Evolutionary conservation across 164 flowering plant species (phyloP), one percentile per base, ranked within the genome.

Genomic region (Annona squamosa): DNA sequence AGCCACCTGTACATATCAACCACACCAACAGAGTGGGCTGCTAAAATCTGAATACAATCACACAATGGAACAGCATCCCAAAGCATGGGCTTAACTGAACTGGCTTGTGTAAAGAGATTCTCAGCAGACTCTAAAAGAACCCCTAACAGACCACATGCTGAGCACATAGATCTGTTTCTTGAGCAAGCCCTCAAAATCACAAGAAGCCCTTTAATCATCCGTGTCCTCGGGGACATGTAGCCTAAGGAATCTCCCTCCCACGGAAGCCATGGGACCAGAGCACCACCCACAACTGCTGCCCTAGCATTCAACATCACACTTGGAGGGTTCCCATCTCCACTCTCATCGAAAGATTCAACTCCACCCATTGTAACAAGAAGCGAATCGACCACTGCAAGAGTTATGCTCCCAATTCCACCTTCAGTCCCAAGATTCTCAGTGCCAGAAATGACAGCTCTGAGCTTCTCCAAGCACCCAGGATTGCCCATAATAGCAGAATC

Each of bases 401-500:
- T 85, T 69, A 89, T 74, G 67, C 84, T 71, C 59, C 89, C 97
- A n/a, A 78, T 74, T 47, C 43, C 48, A 63, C 88, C 96, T 70
- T 81, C 93, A 75, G 75, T 72, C 16, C 87, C 97, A 82, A 88
- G 87, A 78, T 63, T 81, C 80, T 93, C 95, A 68, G 78, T 79
- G 57, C 97, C 97, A 79, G 84, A 81, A 18, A 91, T 95, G 70
- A 90, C 81, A 82, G 83, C 85, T 80, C 87, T 93, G 75, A 96
- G 81, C 66, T 88, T 91, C 37, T 91, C 90, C 77, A 96, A 81
- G 80, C 97, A 84, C 79, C 90, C 95, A 63, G 91, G 84, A 78
- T 92, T 91, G 56, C 99, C 99, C 95, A 89, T 90, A n/a, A 96
- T 96, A 45, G 98, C 99, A 78, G 99, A 90, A 85, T 96, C 98